A percentile compares a stretch with the other conserved stretches of the same genome.
These are phyloP conservation scores for Zoysia pacifica DNA, from an alignment of 176 grass and related monocot species.

Conservation along the genomic window DNA sequence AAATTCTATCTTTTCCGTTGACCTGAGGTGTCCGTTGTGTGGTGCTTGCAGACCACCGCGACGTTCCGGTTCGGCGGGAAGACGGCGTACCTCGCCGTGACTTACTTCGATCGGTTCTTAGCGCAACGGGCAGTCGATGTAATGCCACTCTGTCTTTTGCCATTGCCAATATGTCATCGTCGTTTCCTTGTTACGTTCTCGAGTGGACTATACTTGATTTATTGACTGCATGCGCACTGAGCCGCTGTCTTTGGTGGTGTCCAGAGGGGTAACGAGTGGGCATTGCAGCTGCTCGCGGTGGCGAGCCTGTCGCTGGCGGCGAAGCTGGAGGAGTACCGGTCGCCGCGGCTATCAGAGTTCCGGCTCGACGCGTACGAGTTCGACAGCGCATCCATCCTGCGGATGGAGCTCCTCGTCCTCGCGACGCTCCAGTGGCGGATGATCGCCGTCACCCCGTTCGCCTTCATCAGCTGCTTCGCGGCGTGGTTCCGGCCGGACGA, in stretches of 20 bases:
- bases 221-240: conserved; percentile 20
- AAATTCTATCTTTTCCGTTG: neutral
- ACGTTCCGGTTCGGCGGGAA: conserved; percentile 55
- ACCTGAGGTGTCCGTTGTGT: neutral
- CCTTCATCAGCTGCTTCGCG: conserved; percentile 67
- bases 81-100: conserved; percentile 81
- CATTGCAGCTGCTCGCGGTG: conserved; percentile 63
- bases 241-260: neutral
- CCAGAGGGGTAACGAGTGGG: conserved; percentile 71
- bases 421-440: conserved; percentile 72
- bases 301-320: conserved; percentile 85
- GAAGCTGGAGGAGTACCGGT: conserved; percentile 79
- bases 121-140: conserved; percentile 53
- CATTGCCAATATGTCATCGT: neutral
- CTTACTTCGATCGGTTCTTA: conserved; percentile 87
- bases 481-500: conserved; percentile 50
- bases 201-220: neutral
- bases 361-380: conserved; percentile 44
- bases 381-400: conserved; percentile 43
- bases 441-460: conserved; percentile 74
- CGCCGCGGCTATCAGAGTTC: conserved; percentile 62
- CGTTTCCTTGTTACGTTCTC: neutral
- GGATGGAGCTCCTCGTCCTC: conserved; percentile 92
- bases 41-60: conserved; percentile 49
- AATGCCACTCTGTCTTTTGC: conserved; percentile 20